Evolutionary conservation across 371 early-diverging fungal species (phyloP), one percentile per base, ranked within the genome.

Genomic region (Mortierella sp.): DNA sequence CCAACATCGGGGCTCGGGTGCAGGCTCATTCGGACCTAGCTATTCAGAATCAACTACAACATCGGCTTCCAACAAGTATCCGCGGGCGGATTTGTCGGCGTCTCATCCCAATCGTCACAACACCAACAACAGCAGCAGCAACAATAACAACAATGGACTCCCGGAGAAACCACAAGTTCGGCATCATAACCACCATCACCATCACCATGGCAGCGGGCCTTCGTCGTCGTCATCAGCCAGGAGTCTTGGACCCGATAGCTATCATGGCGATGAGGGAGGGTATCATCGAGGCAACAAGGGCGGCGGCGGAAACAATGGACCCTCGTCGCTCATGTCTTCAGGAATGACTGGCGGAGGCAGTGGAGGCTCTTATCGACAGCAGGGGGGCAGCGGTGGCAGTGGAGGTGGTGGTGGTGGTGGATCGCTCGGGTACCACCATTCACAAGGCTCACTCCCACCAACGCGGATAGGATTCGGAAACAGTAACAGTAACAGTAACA

Each of bases 51-150:
- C 64, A 16, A 50, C 11, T 50, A 16, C 43, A 43, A 61, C 50
- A 31, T 50, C 71, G 31, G 28, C 28, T 48, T 53, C 80, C 55
- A 76, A 72, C 53, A 84, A 84, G 73, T 79, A 80, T 84, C 81
- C 84, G 76, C 80, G 84, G 84, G 81, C 84, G 80, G 81, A 84
- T 59, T 77, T 80, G 44, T 61, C 71, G 74, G 82, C 79, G 73
- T 73, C 74, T 0, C 71, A 78, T 59, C 61, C 46, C 21, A 44
- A 28, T 31, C 72, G 50, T 24, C 50, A 71, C 48, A 50, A 73
- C 19, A 57, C 75, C n/a, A 70, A 48, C 31, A 69, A 21, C 59
- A 79, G 55, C 73, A 71, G 19, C 43, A 75, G 71, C 72, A 74
- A 40, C 24, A 74, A 14, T 31, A 59, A 34, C 46, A 71, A 40